Conservation (phyloP, 805 yeast species). For the Kodamaea kaohsiungensis region DNA sequence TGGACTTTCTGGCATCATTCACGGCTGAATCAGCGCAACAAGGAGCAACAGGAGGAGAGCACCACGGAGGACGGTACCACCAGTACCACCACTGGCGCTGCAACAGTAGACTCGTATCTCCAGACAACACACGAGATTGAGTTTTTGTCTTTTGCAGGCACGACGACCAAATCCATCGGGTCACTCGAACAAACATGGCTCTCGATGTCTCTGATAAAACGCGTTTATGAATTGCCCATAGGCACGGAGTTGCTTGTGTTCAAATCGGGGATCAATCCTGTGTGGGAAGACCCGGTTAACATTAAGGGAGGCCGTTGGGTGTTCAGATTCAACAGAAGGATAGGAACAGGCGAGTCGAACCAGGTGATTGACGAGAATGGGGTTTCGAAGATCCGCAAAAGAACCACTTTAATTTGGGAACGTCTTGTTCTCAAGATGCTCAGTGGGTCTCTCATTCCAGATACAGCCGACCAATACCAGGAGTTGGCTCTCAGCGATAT, state of each 20-base stretch:
- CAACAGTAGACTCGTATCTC: conserved; percentile 42
- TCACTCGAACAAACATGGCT: conserved; percentile 57
- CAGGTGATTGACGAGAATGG: conserved; percentile 19
- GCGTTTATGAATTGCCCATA: conserved; percentile 37
- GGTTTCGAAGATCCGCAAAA: conserved; percentile 26
- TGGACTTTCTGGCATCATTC: conserved; percentile 54
- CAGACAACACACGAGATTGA: conserved; percentile 46
- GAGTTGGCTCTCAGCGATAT: conserved; percentile 50
- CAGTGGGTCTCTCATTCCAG: conserved; percentile 51
- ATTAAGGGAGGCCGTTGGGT: conserved; percentile 65
- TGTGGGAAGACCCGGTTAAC: conserved; percentile 68
- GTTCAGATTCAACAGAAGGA: conserved; percentile 47
- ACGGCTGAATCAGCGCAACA: conserved; percentile 26
- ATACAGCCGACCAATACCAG: conserved; percentile 34
- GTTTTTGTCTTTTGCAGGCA: conserved; percentile 30
- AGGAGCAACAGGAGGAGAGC: conserved; percentile 14
- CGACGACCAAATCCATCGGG: conserved; percentile 34
- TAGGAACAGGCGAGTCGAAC: conserved; percentile 8
- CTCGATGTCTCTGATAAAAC: conserved; percentile 40
- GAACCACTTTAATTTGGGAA: conserved; percentile 54
- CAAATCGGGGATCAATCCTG: conserved; percentile 60
- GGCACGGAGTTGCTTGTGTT: conserved; percentile 59
- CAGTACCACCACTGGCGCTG: conserved; percentile 15
- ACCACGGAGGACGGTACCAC: conserved; percentile 11
- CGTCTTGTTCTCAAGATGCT: conserved; percentile 51